Evolutionary conservation across 2,329 filamentous ascomycete genomes (phyloP).

Genomic region (Gaeumannomyces sp.): DNA sequence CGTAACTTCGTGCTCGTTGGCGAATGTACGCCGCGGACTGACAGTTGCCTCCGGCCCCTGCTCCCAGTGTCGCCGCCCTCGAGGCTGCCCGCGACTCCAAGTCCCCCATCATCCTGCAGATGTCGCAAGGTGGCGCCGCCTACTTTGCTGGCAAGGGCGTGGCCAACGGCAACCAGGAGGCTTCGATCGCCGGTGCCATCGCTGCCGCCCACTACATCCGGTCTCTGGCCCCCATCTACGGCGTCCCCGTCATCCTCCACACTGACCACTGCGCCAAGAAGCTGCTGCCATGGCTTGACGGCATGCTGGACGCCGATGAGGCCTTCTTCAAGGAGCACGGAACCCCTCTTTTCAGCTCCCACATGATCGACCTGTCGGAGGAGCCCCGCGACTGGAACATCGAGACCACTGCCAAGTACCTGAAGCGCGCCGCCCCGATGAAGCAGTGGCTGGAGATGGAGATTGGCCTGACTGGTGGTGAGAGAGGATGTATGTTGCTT

Average conservation of each 20-base stretch:
- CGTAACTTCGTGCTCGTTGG: too few relatives aligned
- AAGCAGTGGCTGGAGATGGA: slow-evolving; percentile 99
- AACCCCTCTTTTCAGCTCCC: slow-evolving; percentile 81
- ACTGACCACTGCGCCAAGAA: slow-evolving; percentile 99
- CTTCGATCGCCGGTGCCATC: slow-evolving; percentile 80
- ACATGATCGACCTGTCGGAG: slow-evolving; percentile 98
- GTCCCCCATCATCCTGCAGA: slow-evolving; percentile 86
- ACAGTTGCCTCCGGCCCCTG: background rate
- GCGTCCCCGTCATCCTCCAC: slow-evolving; percentile 86
- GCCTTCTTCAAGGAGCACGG: slow-evolving; percentile 87
- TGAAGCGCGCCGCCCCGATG: slow-evolving; percentile 90
- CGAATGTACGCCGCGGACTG: background rate
- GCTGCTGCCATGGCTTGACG: slow-evolving; percentile 95
- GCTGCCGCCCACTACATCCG: slow-evolving; percentile 93
- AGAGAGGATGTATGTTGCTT: slow-evolving; percentile 17
- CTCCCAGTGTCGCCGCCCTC: slow-evolving; percentile 61
- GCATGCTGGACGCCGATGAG: slow-evolving; percentile 93
- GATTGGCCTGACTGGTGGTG: slow-evolving; percentile 71
- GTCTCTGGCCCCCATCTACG: slow-evolving; percentile 78
- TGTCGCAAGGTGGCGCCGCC: slow-evolving; percentile 87
- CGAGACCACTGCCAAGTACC: slow-evolving; percentile 83
- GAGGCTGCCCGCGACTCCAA: slow-evolving; percentile 93
- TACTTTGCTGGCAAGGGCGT: slow-evolving; percentile 92
- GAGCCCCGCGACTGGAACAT: slow-evolving; percentile 89
- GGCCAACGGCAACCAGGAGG: slow-evolving; percentile 73